Evolutionary conservation across 2,329 filamentous ascomycete species (phyloP).

Genomic region (Elsinoe fawcettii): DNA sequence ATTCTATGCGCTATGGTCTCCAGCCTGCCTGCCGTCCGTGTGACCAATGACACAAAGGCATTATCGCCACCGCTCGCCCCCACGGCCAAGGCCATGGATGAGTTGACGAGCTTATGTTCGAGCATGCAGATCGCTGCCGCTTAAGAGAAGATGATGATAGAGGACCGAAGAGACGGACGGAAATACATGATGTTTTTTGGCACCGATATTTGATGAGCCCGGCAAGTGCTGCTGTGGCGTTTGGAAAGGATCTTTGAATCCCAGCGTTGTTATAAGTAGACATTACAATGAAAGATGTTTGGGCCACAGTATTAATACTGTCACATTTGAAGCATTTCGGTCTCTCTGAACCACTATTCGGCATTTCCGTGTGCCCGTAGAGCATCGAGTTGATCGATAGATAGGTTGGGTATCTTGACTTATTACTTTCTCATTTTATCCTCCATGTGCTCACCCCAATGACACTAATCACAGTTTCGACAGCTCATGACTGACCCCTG

Average conservation of each 20-base stretch:
- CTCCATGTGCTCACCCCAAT: too few species aligned
- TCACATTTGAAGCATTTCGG: too few species aligned
- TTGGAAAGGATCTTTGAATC: neutral
- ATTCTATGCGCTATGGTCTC: neutral
- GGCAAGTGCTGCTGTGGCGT: neutral
- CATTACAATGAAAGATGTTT: neutral
- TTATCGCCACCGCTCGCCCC: neutral
- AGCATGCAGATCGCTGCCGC: slow-evolving; percentile 3
- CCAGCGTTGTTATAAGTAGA: neutral
- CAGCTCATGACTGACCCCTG: too few species aligned
- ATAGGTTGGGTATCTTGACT: too few species aligned
- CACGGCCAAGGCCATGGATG: neutral
- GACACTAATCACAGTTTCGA: too few species aligned
- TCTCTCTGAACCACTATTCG: too few species aligned
- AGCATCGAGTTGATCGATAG: too few species aligned
- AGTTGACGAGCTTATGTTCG: slow-evolving; percentile 2
- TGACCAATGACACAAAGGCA: neutral
- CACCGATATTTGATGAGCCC: neutral
- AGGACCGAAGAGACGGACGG: neutral
- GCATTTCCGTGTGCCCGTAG: too few species aligned
- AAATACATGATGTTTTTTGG: neutral
- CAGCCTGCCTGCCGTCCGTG: neutral
- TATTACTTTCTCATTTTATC: too few species aligned
- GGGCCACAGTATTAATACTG: neutral
- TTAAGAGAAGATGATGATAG: neutral